phyloP scores from a whole-genome alignment of 768 basidiomycete species.

The Mycena sanguinolenta region DNA sequence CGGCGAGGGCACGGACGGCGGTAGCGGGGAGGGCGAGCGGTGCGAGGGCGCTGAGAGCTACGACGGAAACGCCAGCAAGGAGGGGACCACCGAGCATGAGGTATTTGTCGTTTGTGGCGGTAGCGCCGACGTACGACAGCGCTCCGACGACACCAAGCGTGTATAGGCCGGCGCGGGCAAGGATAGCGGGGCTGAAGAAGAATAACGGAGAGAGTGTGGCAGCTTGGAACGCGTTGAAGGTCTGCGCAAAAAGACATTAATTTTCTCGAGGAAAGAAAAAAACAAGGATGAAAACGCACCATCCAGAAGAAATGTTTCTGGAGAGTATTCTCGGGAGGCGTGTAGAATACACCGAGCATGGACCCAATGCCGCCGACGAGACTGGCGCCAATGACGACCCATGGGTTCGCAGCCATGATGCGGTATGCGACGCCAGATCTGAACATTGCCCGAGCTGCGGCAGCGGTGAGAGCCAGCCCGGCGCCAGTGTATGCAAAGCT shows the following conservation, averaged over 20 bases:
- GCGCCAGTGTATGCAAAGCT: slow-evolving; percentile 88
- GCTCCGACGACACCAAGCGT: slow-evolving; percentile 90
- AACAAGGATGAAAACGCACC: slow-evolving; percentile 56
- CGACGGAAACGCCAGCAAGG: slow-evolving; percentile 89
- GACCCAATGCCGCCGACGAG: slow-evolving; percentile 84
- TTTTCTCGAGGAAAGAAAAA: slow-evolving; percentile 3
- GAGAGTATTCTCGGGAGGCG: slow-evolving; percentile 79
- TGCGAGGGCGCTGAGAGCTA: slow-evolving; percentile 87
- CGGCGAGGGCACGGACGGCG: slow-evolving; percentile 80
- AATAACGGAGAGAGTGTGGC: slow-evolving; percentile 91
- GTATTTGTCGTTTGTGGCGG: slow-evolving; percentile 88
- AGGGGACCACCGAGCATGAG: slow-evolving; percentile 90
- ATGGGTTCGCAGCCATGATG: slow-evolving; percentile 88
- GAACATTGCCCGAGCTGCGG: slow-evolving; percentile 86
- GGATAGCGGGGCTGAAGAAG: slow-evolving; percentile 87
- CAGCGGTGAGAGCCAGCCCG: slow-evolving; percentile 81
- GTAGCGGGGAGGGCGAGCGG: slow-evolving; percentile 87
- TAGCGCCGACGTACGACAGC: slow-evolving; percentile 89
- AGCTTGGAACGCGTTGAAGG: slow-evolving; percentile 89
- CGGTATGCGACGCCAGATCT: slow-evolving; percentile 75
- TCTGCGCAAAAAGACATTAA: slow-evolving; percentile 52
- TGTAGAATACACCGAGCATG: slow-evolving; percentile 88
- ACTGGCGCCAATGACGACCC: slow-evolving; percentile 87
- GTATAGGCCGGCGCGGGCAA: slow-evolving; percentile 90
- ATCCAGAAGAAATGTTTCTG: slow-evolving; percentile 89